Percentiles rank a stretch among this genome's conserved stretches.
These are phyloP conservation scores for Akanthomyces muscarius DNA, from an alignment of 2,329 filamentous ascomycete species.

Conservation along the genomic window DNA sequence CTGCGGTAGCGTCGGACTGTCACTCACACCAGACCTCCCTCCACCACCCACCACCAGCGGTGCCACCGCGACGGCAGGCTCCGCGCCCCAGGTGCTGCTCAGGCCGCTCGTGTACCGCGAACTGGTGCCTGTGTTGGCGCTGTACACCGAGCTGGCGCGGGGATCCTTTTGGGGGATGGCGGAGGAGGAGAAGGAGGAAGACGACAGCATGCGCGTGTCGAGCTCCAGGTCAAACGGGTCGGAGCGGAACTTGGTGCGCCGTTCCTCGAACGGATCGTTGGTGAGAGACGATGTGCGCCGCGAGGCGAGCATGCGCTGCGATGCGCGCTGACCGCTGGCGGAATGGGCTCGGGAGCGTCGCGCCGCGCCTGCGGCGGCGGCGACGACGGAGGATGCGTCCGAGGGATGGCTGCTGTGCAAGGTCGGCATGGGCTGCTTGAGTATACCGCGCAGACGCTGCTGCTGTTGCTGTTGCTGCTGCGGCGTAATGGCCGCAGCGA, in stretches of 20 bases:
- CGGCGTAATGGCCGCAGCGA: not conserved
- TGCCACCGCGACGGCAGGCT: not conserved
- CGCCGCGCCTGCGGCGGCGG: slow-evolving; percentile 39
- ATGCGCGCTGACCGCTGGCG: slow-evolving; percentile 31
- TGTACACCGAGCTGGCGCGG: slow-evolving; percentile 34
- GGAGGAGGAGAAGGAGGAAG: slow-evolving; percentile 3
- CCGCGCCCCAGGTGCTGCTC: slow-evolving; percentile 25
- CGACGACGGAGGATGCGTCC: slow-evolving; percentile 32
- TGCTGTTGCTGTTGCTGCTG: not conserved
- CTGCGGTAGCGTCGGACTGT: slow-evolving; percentile 15
- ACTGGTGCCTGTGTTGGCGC: slow-evolving; percentile 28
- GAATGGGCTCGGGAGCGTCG: slow-evolving; percentile 48
- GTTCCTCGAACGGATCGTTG: slow-evolving; percentile 40
- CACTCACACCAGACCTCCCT: not conserved
- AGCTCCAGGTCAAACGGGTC: slow-evolving; percentile 63
- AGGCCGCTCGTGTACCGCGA: slow-evolving; percentile 50
- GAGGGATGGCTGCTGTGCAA: slow-evolving; percentile 30
- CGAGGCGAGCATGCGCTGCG: not conserved
- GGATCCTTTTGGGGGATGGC: slow-evolving; percentile 22
- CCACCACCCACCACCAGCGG: not conserved
- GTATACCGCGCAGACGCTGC: slow-evolving; percentile 30
- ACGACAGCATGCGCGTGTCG: slow-evolving; percentile 23
- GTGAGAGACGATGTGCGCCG: slow-evolving; percentile 29
- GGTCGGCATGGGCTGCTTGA: slow-evolving; percentile 26
- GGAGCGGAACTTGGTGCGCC: slow-evolving; percentile 56